Evolutionary conservation across 2,329 filamentous ascomycete genomes (phyloP).

Genomic region (Paraphoma chrysanthemicola): DNA sequence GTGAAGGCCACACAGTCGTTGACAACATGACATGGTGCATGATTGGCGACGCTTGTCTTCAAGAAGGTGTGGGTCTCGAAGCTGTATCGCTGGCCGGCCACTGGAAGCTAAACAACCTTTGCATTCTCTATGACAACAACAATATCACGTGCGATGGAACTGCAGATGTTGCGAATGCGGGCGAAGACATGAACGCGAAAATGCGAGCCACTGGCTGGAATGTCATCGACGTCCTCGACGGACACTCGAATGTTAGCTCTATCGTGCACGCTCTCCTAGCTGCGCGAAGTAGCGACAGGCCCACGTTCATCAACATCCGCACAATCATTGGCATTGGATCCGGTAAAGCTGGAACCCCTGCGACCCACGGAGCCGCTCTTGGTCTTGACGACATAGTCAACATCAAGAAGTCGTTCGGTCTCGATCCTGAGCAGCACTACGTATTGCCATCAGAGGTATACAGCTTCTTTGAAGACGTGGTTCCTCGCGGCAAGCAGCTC

Average conservation of each 20-base stretch:
- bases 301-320: constrained; percentile 64
- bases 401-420: constrained; percentile 60
- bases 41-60: constrained; percentile 63
- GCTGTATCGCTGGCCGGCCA: constrained; percentile 65
- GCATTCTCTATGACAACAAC: constrained; percentile 68
- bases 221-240: constrained; percentile 61
- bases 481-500: constrained; percentile 49
- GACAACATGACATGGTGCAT: constrained; percentile 63
- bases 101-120: constrained; percentile 62
- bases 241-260: constrained; percentile 58
- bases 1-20: constrained; percentile 55
- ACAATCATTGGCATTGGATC: constrained; percentile 64
- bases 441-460: constrained; percentile 57
- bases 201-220: constrained; percentile 65
- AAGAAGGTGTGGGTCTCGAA: constrained; percentile 65
- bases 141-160: constrained; percentile 66
- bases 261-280: constrained; percentile 58
- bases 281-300: constrained; percentile 65
- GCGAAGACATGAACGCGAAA: constrained; percentile 65
- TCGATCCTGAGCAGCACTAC: constrained; percentile 58
- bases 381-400: constrained; percentile 59
- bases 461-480: constrained; percentile 59
- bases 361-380: constrained; percentile 64
- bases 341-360: constrained; percentile 55
- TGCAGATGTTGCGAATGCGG: constrained; percentile 62